Evolutionary conservation across 106 monocot species (phyloP), one percentile per base, ranked within the genome.

Genomic region (Cymbidium sinense): DNA sequence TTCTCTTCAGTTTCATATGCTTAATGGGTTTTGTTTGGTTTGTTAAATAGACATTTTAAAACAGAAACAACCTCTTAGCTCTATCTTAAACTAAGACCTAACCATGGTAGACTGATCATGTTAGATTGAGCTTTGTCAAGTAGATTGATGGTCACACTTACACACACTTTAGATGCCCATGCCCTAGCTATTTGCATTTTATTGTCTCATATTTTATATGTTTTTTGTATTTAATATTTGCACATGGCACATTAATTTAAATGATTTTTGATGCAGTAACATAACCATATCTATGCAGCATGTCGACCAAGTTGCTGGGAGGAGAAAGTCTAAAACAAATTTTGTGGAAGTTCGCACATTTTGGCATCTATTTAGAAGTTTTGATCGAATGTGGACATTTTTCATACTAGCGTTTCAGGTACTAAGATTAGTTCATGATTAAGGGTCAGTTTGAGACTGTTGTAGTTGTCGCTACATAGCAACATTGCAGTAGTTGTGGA

Each of bases 321-420:
- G 75, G 43, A 88, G 89, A 79, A 93, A 89, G 44, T 81, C 96
- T 17, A 96, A 96, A 79, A 90, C 86, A 77, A 94, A 96, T 86
- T 96, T 96, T 91, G 96, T 96, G 73, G 96, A 96, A 85, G 86
- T 90, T 50, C 89, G 94, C 17, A 96, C 96, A 19, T 96, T 88
- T 84, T 94, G 87, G 88, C 96, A 96, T 73, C 75, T 96, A 30
- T 96, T 90, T 74, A 85, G 88, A 81, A 94, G 89, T 82, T 96
- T 96, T 94, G 96, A 96, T 83, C 94, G 96, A 21, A 91, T 96
- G 94, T 96, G 96, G 96, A 84, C 76, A 36, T 96, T 96, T 75
- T 94, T 90, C 74, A 90, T 88, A 81, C 77, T 96, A 77, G 96
- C 91, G 43, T 90, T 96, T 72, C 96, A 94, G 96, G 96, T 94